Evolutionary conservation across 305 asterid genomes (phyloP).

Genomic region (Fraxinus velutina): DNA sequence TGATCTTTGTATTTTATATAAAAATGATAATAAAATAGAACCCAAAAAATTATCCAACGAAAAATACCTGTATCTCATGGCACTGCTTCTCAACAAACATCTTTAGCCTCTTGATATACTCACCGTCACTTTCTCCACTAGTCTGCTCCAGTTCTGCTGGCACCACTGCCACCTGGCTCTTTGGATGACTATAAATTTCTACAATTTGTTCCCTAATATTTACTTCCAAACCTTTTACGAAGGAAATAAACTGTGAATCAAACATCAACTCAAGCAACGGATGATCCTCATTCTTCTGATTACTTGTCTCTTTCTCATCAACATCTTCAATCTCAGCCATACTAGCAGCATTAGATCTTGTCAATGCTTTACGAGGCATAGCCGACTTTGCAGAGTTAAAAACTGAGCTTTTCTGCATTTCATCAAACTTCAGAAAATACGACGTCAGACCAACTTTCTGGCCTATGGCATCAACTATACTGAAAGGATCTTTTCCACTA

Average conservation of each 20-base stretch:
- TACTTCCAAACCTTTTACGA: constrained; percentile 60
- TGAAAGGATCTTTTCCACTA: constrained; percentile 54
- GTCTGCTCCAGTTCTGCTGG: constrained; percentile 78
- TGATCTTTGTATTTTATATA: neutral
- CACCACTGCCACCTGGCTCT: constrained; percentile 81
- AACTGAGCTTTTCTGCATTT: constrained; percentile 65
- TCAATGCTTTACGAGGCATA: constrained; percentile 55
- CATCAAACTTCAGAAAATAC: constrained; percentile 68
- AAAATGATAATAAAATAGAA: constrained; percentile 4
- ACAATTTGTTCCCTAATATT: constrained; percentile 69
- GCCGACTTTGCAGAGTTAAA: constrained; percentile 67
- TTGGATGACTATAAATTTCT: constrained; percentile 70
- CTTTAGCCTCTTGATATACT: constrained; percentile 71
- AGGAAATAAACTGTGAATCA: constrained; percentile 65
- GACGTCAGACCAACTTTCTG: constrained; percentile 80
- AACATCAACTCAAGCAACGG: constrained; percentile 65
- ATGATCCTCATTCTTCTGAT: constrained; percentile 60
- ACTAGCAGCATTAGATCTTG: constrained; percentile 80
- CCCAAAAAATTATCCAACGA: constrained; percentile 3
- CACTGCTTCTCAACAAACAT: constrained; percentile 79
- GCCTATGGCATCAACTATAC: constrained; percentile 75
- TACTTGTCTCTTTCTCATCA: constrained; percentile 54
- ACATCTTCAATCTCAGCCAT: constrained; percentile 82
- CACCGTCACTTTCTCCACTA: constrained; percentile 64
- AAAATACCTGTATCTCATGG: constrained; percentile 82